phyloP scores from a whole-genome alignment of 495 filamentous ascomycete genomes.

The Xylaria telfairii region DNA sequence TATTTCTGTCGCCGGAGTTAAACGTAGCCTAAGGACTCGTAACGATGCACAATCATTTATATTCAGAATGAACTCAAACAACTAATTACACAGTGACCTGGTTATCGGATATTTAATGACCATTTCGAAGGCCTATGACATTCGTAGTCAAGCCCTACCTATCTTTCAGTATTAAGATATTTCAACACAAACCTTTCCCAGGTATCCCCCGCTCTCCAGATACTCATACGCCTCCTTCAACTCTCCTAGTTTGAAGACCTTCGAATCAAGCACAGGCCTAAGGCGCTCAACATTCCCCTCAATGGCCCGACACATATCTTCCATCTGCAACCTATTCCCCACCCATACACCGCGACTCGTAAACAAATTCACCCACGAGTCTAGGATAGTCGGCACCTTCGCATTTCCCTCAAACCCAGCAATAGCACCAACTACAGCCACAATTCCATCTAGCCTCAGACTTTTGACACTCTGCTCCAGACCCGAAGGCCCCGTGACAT shows the following conservation, averaged over 20 bases:
- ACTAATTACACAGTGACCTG: no score
- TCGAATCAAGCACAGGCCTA: conserved; percentile 31
- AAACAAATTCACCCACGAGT: conserved; percentile 53
- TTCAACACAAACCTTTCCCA: not conserved
- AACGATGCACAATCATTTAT: no score
- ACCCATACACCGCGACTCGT: conserved; percentile 60
- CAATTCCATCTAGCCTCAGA: not conserved
- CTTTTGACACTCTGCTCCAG: not conserved
- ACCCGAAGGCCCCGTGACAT: not conserved
- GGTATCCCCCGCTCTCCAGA: not conserved
- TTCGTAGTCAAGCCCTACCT: not conserved
- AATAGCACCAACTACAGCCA: not conserved
- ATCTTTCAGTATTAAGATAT: not conserved
- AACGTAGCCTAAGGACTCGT: no score
- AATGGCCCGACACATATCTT: conserved; percentile 55
- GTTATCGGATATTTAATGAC: no score
- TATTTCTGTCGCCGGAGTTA: no score
- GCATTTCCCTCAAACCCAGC: not conserved
- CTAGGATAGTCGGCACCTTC: conserved; percentile 46
- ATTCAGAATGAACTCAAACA: no score
- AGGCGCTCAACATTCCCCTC: conserved; percentile 34
- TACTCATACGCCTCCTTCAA: not conserved
- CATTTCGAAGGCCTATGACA: no score
- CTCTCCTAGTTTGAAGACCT: not conserved
- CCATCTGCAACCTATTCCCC: conserved; percentile 57